phyloP scores from a whole-genome alignment of 2,329 filamentous ascomycete species.

The Beauveria brongniartii region DNA sequence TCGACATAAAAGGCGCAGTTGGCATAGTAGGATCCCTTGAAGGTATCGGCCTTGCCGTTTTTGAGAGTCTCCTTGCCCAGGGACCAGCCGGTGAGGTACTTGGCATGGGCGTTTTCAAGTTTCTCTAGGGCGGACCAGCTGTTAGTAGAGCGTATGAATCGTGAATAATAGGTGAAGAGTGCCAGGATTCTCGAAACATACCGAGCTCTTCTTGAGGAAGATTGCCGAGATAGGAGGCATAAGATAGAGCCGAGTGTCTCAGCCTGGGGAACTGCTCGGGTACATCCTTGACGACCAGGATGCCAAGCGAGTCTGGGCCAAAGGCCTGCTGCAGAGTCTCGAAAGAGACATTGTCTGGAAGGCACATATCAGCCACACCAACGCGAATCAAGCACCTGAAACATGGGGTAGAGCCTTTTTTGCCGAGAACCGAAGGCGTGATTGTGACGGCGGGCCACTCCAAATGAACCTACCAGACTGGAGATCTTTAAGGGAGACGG shows the following conservation, averaged over 20 bases:
- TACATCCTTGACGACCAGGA: conserved; percentile 86
- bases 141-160: not conserved
- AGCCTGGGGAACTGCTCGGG: conserved; percentile 64
- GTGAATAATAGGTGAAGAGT: not conserved
- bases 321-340: conserved; percentile 70
- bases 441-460: not conserved
- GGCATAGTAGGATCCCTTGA: conserved; percentile 78
- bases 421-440: not conserved
- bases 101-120: conserved; percentile 51
- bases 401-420: not conserved
- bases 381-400: not conserved
- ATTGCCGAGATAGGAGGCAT: conserved; percentile 82
- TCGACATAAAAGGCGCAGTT: conserved; percentile 74
- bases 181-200: conserved; percentile 23
- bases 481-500: conserved; percentile 54
- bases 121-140: conserved; percentile 30
- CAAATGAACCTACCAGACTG: conserved; percentile 40
- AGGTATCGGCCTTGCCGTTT: conserved; percentile 67
- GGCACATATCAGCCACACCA: not conserved
- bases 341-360: conserved; percentile 53
- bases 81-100: conserved; percentile 68
- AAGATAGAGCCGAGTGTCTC: conserved; percentile 68
- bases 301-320: conserved; percentile 81
- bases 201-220: conserved; percentile 64
- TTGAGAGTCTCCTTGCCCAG: conserved; percentile 75